These are phyloP conservation scores for Alternaria hordeiaustralica DNA, from an alignment of 2,329 filamentous ascomycete genomes.

Conservation along the genomic window DNA sequence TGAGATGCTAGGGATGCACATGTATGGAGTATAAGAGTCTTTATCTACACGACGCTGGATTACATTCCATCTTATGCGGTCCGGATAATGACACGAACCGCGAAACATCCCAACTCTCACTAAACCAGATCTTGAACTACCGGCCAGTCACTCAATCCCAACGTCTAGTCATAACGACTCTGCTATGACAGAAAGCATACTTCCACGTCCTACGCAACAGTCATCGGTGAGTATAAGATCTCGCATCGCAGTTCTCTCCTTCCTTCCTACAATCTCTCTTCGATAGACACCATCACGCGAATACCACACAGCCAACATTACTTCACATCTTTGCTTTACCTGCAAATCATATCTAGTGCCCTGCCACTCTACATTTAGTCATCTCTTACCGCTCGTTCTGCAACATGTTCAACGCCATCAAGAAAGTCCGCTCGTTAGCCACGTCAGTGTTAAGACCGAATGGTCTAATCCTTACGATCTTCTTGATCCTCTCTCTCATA, in stretches of 20 bases:
- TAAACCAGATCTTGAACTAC: too few relatives aligned
- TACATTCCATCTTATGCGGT: too few relatives aligned
- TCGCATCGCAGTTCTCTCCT: background rate
- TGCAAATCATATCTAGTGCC: background rate
- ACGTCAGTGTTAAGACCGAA: background rate
- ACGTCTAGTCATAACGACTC: too few relatives aligned
- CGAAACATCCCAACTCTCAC: too few relatives aligned
- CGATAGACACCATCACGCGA: background rate
- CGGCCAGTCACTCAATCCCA: too few relatives aligned
- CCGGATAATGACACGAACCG: too few relatives aligned
- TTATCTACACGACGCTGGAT: too few relatives aligned
- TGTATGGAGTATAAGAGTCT: too few relatives aligned
- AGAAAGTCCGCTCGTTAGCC: background rate
- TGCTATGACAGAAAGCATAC: too few relatives aligned
- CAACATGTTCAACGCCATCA: background rate
- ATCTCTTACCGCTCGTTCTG: background rate
- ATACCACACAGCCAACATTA: background rate
- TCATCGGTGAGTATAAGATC: background rate
- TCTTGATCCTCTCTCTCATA: background rate
- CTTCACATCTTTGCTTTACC: background rate
- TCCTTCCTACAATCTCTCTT: background rate
- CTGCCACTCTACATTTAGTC: background rate
- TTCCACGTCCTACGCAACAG: background rate
- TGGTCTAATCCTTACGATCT: background rate
- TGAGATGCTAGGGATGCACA: too few relatives aligned